Percentiles rank a stretch among this genome's conserved stretches.
Conservation (phyloP, 805 yeast species). For the Cyberlindnera mrakii region DNA sequence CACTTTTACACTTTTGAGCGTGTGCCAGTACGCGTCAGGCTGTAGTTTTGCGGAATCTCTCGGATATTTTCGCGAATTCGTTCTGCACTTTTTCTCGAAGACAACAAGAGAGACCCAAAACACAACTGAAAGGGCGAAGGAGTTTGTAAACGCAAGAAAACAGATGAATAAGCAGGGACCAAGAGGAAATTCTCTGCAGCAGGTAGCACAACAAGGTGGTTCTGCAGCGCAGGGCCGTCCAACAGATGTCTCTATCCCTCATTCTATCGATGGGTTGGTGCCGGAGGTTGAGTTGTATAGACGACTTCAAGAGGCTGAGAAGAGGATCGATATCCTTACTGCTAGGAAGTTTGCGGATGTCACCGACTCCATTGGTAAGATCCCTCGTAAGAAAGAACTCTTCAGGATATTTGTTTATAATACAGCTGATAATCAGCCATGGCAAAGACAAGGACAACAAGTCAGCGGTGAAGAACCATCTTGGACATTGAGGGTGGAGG, state of each 20-base stretch:
- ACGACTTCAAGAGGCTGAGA: constrained; percentile 74
- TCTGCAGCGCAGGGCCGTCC: constrained; percentile 32
- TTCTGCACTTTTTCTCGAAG: too few species aligned
- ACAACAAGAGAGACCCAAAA: not conserved
- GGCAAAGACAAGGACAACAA: constrained; percentile 44
- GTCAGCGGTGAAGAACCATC: constrained; percentile 34
- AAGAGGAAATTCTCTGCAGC: constrained; percentile 7
- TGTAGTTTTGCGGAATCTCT: too few species aligned
- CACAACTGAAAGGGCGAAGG: not conserved
- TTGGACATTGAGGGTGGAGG: constrained; percentile 90
- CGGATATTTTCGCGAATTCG: too few species aligned
- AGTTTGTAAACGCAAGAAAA: not conserved
- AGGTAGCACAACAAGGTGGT: constrained; percentile 16
- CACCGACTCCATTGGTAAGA: constrained; percentile 56
- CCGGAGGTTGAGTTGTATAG: constrained; percentile 74
- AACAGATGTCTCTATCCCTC: constrained; percentile 47
- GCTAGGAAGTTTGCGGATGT: constrained; percentile 81
- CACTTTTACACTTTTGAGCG: not conserved
- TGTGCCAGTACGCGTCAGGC: too few species aligned
- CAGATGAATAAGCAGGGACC: not conserved
- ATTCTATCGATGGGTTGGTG: constrained; percentile 37
- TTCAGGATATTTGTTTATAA: constrained; percentile 80
- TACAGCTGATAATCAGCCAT: constrained; percentile 79
- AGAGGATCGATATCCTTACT: constrained; percentile 70
- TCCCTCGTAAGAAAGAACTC: constrained; percentile 43